phyloP scores from a whole-genome alignment of 495 filamentous ascomycete species.

The Aspergillus asperescens region DNA sequence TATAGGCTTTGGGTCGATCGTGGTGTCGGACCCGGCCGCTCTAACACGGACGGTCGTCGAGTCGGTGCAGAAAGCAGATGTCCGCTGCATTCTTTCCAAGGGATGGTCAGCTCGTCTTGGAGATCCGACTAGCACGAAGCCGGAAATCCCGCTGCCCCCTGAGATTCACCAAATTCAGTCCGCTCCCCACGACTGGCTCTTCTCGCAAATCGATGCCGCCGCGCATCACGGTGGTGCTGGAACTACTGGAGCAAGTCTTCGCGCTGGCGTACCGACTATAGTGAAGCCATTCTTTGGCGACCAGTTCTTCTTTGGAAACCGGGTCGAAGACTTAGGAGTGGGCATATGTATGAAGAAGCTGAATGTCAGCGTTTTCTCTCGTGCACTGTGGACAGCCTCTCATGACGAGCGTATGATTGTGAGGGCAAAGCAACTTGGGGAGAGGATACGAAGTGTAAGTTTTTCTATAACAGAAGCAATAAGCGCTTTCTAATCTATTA shows the following conservation, averaged over 20 bases:
- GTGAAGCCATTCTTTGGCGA: slow-evolving; percentile 97
- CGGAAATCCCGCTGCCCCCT: slow-evolving; percentile 68
- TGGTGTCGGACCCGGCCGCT: slow-evolving; percentile 83
- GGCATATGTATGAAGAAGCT: slow-evolving; percentile 86
- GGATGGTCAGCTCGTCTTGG: slow-evolving; percentile 95
- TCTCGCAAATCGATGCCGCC: slow-evolving; percentile 88
- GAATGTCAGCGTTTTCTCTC: slow-evolving; percentile 73
- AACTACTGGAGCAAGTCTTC: slow-evolving; percentile 88
- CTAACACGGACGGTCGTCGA: slow-evolving; percentile 87
- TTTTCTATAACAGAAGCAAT: neutral
- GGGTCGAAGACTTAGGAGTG: slow-evolving; percentile 88
- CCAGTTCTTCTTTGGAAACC: slow-evolving; percentile 89
- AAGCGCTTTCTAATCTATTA: neutral
- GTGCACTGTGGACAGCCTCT: slow-evolving; percentile 88
- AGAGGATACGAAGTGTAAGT: slow-evolving; percentile 79
- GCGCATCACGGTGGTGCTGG: slow-evolving; percentile 93
- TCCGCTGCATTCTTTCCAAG: slow-evolving; percentile 92
- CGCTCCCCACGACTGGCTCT: slow-evolving; percentile 96
- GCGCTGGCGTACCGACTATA: slow-evolving; percentile 89
- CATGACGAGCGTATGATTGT: slow-evolving; percentile 82
- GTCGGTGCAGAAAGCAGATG: slow-evolving; percentile 84
- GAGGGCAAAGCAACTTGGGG: slow-evolving; percentile 75
- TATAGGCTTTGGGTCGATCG: slow-evolving; percentile 93
- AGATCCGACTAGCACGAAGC: slow-evolving; percentile 49
- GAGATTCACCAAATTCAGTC: slow-evolving; percentile 84